Evolutionary conservation across 257 asterid genomes (phyloP).

Genomic region (Nyctanthes arbortristis): DNA sequence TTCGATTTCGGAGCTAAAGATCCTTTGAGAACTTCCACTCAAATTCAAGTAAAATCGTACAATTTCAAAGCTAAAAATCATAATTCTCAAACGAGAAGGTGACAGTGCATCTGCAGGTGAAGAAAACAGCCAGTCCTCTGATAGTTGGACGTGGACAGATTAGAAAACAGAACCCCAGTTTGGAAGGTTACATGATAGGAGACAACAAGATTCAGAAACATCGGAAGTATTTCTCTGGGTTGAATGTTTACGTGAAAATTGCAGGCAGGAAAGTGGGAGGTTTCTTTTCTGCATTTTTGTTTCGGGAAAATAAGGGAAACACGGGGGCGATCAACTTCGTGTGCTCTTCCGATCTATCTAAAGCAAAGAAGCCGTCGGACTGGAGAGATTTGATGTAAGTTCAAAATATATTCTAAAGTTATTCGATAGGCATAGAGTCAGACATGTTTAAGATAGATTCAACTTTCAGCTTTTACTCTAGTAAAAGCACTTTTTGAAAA

Average conservation of each 20-base stretch:
- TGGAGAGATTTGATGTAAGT: conserved; percentile 43
- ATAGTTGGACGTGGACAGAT: conserved; percentile 34
- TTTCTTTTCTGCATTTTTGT: conserved; percentile 30
- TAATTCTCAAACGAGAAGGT: background rate
- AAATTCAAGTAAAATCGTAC: no score
- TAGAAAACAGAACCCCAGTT: conserved; percentile 29
- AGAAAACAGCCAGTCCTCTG: conserved; percentile 40
- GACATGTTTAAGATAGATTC: no score
- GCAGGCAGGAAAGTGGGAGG: conserved; percentile 37
- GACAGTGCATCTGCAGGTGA: conserved; percentile 26
- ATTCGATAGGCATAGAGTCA: no score
- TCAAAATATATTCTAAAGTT: background rate
- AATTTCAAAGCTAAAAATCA: background rate
- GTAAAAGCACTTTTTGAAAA: background rate
- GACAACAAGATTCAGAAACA: background rate
- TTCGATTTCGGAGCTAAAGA: background rate
- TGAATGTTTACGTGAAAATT: conserved; percentile 25
- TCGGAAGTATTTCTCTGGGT: conserved; percentile 27
- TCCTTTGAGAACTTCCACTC: no score
- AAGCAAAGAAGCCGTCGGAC: conserved; percentile 14
- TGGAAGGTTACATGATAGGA: background rate
- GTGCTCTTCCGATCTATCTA: no score
- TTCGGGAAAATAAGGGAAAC: conserved; percentile 33
- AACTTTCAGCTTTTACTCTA: no score
- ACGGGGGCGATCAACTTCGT: conserved; percentile 27